Base-by-base conservation (phyloP, 345 rosid genomes). In the Populus euphratica region DNA sequence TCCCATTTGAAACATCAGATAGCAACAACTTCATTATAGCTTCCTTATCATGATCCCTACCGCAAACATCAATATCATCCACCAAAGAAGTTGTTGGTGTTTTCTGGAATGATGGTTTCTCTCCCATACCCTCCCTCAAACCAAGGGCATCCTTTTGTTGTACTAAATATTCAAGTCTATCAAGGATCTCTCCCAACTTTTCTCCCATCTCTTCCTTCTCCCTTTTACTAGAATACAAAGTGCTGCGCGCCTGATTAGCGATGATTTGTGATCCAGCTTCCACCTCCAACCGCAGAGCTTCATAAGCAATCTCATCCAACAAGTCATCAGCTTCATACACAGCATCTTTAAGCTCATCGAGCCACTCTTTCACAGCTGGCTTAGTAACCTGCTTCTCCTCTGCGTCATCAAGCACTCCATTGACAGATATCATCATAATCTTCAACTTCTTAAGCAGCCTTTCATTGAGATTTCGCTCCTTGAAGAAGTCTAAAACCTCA, bases 1-100 rank as follows among this genome's bases (percentile, higher is more conserved):
- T 10, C 18, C 14, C 29, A 13, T 54, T 52, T 20, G 17, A 2
- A 65, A 52, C 54, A 23, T 75, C 70, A 3, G 50, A 27, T 21
- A 65, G 12, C 4, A 82, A 13, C 76, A 75, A 25, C 43, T 75
- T 33, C 14, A 74, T 2, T 10, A 82, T 41, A 1, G 5, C 41
- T 43, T 64, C 68, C 21, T 35, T 78, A 17, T 82, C 81, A 20
- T 5, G 61, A 56, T 65, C 73, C 49, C 85, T 82, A 0, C 81
- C 85, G 68, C 11, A 79, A 21, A 82, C 79, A 36, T 59, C 70
- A 44, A 71, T 71, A 17, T 78, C 77, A 65, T 82, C 79, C 3
- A 75, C 74, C 67, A 52, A 25, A 3, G 77, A 80, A 41, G 79
- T 78, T 17, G 81, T 69, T 0, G 75, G 79, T 23, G 18, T 62